phyloP scores from a whole-genome alignment of 805 yeast genomes.

The Candida endomychidarum region DNA sequence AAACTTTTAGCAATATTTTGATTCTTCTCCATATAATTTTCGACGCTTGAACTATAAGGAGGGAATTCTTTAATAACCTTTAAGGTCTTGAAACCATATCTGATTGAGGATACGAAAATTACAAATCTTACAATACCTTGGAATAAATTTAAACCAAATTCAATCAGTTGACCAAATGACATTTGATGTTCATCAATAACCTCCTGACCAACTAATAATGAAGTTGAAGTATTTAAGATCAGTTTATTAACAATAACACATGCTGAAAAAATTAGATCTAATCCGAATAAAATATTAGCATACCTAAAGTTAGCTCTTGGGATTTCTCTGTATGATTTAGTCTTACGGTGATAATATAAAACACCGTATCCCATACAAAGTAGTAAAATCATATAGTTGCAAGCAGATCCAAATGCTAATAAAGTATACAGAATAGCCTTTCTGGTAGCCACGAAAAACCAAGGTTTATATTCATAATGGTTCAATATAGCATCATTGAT shows the following conservation, averaged over 20 bases:
- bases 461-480: slow-evolving; percentile 4
- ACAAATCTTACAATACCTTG: not conserved
- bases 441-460: slow-evolving; percentile 1
- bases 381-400: slow-evolving; percentile 20
- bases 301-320: slow-evolving; percentile 5
- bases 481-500: slow-evolving; percentile 9
- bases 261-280: not conserved
- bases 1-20: slow-evolving; percentile 22
- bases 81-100: slow-evolving; percentile 27
- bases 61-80: slow-evolving; percentile 28
- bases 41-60: slow-evolving; percentile 20
- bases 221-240: not conserved
- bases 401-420: slow-evolving; percentile 10
- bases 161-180: not conserved
- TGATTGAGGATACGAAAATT: slow-evolving; percentile 14
- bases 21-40: slow-evolving; percentile 18
- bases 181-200: not conserved
- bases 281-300: slow-evolving; percentile 4
- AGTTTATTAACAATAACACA: not conserved
- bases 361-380: slow-evolving; percentile 40
- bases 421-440: slow-evolving; percentile 4
- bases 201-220: slow-evolving; percentile 1
- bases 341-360: slow-evolving; percentile 24
- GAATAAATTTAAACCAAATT: not conserved
- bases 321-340: slow-evolving; percentile 24